Conservation (phyloP, 2,329 filamentous ascomycete species). For the Alternaria sp. region DNA sequence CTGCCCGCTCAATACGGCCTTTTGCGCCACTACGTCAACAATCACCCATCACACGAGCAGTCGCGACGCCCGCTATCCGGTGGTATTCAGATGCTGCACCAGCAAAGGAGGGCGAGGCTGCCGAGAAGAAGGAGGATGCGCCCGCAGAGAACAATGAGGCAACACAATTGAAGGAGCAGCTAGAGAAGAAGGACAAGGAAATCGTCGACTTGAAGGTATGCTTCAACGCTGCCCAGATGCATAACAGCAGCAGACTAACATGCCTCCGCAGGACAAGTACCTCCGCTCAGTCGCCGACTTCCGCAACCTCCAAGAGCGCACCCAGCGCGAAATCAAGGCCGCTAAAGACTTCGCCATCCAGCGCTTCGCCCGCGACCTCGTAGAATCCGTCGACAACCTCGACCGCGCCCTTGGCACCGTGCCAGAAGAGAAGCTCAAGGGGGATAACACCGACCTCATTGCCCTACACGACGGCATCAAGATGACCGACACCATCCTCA, state of each 20-base stretch:
- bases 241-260: neutral
- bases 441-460: conserved; percentile 73
- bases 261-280: conserved; percentile 78
- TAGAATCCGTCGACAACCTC: conserved; percentile 96
- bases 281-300: conserved; percentile 94
- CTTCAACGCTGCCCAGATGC: neutral
- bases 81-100: conserved; percentile 58
- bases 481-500: conserved; percentile 91
- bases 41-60: conserved; percentile 38
- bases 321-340: conserved; percentile 83
- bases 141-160: conserved; percentile 30
- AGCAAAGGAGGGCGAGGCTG: conserved; percentile 50
- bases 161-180: conserved; percentile 63
- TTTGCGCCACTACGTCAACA: conserved; percentile 46
- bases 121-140: conserved; percentile 57
- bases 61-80: conserved; percentile 42
- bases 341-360: conserved; percentile 95
- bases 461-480: conserved; percentile 87
- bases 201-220: conserved; percentile 83
- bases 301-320: conserved; percentile 96
- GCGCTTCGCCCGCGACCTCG: conserved; percentile 89
- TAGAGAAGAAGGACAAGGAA: conserved; percentile 76
- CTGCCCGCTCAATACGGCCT: conserved; percentile 50
- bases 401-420: conserved; percentile 88
- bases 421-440: conserved; percentile 72